Base-by-base conservation (phyloP, 164 flowering plant species). In the Umbilicus rupestris region DNA sequence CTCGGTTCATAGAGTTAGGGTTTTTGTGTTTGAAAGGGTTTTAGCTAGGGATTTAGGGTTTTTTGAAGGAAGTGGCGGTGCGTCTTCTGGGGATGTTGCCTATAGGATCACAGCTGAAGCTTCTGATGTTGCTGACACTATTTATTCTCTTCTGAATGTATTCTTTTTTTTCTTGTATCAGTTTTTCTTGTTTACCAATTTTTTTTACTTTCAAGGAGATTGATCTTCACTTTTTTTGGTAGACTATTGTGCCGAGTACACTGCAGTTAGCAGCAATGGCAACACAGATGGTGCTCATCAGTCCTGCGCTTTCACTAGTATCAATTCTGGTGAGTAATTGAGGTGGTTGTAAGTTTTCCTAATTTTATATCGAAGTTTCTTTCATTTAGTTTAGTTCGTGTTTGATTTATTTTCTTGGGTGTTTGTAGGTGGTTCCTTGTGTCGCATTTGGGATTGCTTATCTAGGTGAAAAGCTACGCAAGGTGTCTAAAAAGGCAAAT, bases 31-130 rank as follows among this genome's bases (percentile, higher is more conserved):
- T 62, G 69, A 73, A 64, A 82, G 62, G 81, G 92, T 92, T 71
- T 75, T 95, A 79, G 66, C 79, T 81, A 83, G 89, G 64, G 96
- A 95, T 57, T 81, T 92, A 44, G 85, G 75, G 63, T 87, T 87
- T 68, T 92, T 88, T 24, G 97, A 95, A 70, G 85, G 94, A 29
- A 78, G 76, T 0, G 75, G 63, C 15, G 89, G 81, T 29, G 80
- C 84, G 76, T 72, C 76, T 3, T 57, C 84, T 20, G 99, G 97
- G 0, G 97, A 95, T 67, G 75, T 92, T 67, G 87, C 99, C 5
- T 81, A 85, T 71, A 69, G 97, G 81, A 85, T 95, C 60, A 83
- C 97, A 14, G 89, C 96, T 0, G 99, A 95, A 77, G 94, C 94
- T n/a, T 72, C 83, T 2, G 91, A 89, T 74, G 80, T 90, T 66